Percentiles rank a stretch among this genome's conserved stretches.
These are phyloP conservation scores for Casuarina glauca DNA, from an alignment of 306 rosid species.

Conservation along the genomic window DNA sequence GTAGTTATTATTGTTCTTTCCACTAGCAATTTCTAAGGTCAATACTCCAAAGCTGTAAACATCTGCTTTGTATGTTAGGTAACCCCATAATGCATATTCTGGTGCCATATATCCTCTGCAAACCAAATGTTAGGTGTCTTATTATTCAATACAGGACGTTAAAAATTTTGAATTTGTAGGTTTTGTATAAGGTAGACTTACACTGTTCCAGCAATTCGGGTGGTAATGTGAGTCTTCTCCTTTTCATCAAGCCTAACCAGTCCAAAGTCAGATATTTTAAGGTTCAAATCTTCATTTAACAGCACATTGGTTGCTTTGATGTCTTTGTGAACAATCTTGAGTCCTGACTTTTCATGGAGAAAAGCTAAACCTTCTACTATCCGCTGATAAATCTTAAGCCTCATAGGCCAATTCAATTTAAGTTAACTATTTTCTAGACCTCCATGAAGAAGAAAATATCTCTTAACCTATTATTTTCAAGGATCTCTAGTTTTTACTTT, in stretches of 20 bases:
- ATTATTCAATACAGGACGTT: neutral
- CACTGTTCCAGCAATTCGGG: conserved; percentile 88
- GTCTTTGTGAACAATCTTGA: conserved; percentile 76
- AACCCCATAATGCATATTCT: conserved; percentile 78
- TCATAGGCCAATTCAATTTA: conserved; percentile 58
- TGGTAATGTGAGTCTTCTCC: conserved; percentile 71
- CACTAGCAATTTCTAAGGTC: conserved; percentile 61
- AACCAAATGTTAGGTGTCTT: conserved; percentile 2
- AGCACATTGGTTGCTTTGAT: conserved; percentile 80
- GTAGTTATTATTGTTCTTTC: conserved; percentile 58
- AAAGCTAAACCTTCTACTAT: conserved; percentile 74
- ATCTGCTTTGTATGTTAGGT: conserved; percentile 65
- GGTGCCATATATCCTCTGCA: conserved; percentile 85
- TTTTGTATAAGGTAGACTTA: conserved; percentile 22
- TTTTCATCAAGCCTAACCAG: conserved; percentile 69
- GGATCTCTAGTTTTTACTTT: too few species aligned
- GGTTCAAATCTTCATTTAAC: conserved; percentile 57
- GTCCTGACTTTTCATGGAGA: conserved; percentile 69
- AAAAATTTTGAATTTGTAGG: neutral
- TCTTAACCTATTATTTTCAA: too few species aligned
- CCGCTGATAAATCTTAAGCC: conserved; percentile 66
- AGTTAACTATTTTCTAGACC: conserved; percentile 37
- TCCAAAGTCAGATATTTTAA: conserved; percentile 80
- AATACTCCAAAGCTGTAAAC: conserved; percentile 79
- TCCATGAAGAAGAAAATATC: conserved; percentile 12